Evolutionary conservation across 1,284 basidiomycete genomes (phyloP).

Genomic region (Cryptococcus hybrid): DNA sequence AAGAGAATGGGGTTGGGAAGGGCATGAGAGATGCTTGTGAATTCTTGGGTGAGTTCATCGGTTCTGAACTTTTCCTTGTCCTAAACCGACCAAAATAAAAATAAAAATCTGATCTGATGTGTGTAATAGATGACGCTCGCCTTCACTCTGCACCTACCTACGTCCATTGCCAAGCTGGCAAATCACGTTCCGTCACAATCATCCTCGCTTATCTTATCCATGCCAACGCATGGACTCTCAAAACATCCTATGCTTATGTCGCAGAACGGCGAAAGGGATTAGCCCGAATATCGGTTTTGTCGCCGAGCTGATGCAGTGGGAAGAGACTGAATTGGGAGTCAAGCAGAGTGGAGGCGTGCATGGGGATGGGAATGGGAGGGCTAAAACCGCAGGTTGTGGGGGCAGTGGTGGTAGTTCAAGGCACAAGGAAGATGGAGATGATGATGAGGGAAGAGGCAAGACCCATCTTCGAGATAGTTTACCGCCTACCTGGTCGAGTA

Average conservation of each 20-base stretch:
- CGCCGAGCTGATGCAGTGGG: conserved; percentile 93
- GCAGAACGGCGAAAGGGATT: conserved; percentile 82
- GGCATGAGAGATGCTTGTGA: conserved; percentile 81
- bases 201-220: conserved; percentile 98
- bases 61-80: too few species aligned
- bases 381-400: neutral
- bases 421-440: too few species aligned
- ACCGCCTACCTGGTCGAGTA: conserved; percentile 57
- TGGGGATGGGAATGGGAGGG: conserved; percentile 18
- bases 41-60: conserved; percentile 66
- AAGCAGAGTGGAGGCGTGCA: conserved; percentile 70
- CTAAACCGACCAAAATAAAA: neutral
- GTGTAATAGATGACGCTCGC: conserved; percentile 73
- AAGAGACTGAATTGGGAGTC: conserved; percentile 81
- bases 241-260: conserved; percentile 85
- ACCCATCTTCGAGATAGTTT: conserved; percentile 66
- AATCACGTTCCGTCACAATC: conserved; percentile 92
- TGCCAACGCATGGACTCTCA: conserved; percentile 91
- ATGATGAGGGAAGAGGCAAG: conserved; percentile 28
- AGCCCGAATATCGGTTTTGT: conserved; percentile 99
- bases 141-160: conserved; percentile 85
- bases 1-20: conserved; percentile 83
- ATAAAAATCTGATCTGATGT: neutral
- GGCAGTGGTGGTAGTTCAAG: too few species aligned
- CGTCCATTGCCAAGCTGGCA: conserved; percentile 96